A percentile compares a stretch with the other conserved stretches of the same genome.
Evolutionary conservation across 768 basidiomycete genomes (phyloP).

Genomic region (Trametes coccinea): DNA sequence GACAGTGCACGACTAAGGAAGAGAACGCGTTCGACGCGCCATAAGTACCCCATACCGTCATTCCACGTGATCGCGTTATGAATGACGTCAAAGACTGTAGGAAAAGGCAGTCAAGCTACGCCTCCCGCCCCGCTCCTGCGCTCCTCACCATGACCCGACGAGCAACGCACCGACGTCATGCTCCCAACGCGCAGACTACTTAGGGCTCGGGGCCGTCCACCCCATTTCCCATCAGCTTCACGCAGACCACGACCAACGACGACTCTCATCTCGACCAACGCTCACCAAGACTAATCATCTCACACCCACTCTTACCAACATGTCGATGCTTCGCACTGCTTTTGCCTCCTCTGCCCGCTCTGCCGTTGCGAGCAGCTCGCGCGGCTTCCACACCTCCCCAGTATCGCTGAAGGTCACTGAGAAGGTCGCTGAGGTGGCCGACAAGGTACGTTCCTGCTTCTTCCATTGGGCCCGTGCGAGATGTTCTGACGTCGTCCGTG

Average conservation of each 20-base stretch:
- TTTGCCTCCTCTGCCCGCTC: constrained; percentile 26
- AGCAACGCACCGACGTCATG: constrained; percentile 19
- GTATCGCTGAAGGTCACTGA: constrained; percentile 38
- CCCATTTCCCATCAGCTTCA: not conserved
- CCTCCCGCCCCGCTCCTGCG: not conserved
- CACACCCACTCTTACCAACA: not conserved
- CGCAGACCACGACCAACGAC: not conserved
- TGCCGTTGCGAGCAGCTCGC: constrained; percentile 18
- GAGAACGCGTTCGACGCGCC: not conserved
- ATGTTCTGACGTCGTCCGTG: not conserved
- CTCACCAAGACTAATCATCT: not conserved
- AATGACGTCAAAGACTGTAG: constrained; percentile 1
- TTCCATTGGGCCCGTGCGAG: too few relatives aligned
- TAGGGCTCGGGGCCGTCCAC: not conserved
- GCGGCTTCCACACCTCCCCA: constrained; percentile 36
- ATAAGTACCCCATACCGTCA: not conserved
- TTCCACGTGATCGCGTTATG: constrained; percentile 12
- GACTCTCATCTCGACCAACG: not conserved
- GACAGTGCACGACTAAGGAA: too few relatives aligned
- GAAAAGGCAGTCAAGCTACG: constrained; percentile 1
- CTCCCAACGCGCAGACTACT: not conserved
- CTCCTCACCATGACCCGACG: not conserved
- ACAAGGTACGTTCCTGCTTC: constrained; percentile 32
- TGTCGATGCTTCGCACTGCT: constrained; percentile 33
- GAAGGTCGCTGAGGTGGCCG: constrained; percentile 40